Conservation (phyloP, 768 basidiomycete species). For the Auriscalpium orientale region DNA sequence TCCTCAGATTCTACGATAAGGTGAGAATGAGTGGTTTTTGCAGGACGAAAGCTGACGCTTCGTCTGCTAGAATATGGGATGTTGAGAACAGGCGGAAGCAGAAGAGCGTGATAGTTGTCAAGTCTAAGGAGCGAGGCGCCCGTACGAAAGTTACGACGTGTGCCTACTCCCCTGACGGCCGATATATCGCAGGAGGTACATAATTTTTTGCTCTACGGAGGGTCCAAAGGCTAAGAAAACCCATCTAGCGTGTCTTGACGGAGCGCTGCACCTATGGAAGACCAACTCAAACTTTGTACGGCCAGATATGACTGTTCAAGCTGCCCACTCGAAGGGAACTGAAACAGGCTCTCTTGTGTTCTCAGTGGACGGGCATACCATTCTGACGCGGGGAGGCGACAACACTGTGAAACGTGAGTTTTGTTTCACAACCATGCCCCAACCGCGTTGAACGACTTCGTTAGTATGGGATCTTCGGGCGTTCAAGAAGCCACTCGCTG, state of each 20-base stretch:
- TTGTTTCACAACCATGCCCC: background rate
- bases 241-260: slow-evolving; percentile 77
- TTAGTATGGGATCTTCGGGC: slow-evolving; percentile 91
- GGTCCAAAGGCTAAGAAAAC: background rate
- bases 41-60: background rate
- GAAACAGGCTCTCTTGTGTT: slow-evolving; percentile 86
- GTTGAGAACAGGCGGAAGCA: slow-evolving; percentile 88
- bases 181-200: slow-evolving; percentile 80
- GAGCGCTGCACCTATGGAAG: slow-evolving; percentile 90
- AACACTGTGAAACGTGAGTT: slow-evolving; percentile 90
- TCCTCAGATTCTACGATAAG: slow-evolving; percentile 96
- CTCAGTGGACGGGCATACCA: slow-evolving; percentile 77
- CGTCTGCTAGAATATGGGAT: slow-evolving; percentile 79
- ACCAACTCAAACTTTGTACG: slow-evolving; percentile 88
- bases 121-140: slow-evolving; percentile 90
- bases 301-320: slow-evolving; percentile 80
- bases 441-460: background rate
- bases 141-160: slow-evolving; percentile 87
- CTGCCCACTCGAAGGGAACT: slow-evolving; percentile 78
- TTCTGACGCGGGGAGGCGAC: slow-evolving; percentile 89
- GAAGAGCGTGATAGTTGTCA: slow-evolving; percentile 92
- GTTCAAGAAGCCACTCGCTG: slow-evolving; percentile 82
- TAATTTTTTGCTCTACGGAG: slow-evolving; percentile 9
- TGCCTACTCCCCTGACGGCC: slow-evolving; percentile 83
- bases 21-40: slow-evolving; percentile 29